Evolutionary conservation across 2,329 filamentous ascomycete species (phyloP), one percentile per base, ranked within the genome.

Genomic region (Zymoseptoria tritici): DNA sequence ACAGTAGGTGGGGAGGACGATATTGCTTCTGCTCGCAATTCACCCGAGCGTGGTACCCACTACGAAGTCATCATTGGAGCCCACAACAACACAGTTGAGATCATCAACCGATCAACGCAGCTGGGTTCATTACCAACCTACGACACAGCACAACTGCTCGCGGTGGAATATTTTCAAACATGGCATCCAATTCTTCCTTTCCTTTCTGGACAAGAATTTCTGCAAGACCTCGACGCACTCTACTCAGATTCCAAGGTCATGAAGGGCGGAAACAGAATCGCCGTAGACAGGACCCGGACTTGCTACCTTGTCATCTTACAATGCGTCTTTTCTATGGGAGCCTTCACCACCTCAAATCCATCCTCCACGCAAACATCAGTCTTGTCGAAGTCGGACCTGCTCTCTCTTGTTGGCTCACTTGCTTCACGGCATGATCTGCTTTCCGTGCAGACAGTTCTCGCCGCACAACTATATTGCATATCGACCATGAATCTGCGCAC

Each of bases 181-280:
- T 82, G 79, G 79, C 80, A 82, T 72, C 79, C 79, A 0, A 69
- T 82, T 11, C 79, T 81, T 59, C 80, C 80, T 0, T 81, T 82
- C 60, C 64, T 82, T 3, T 79, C 81, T 54, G 80, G 80, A 0
- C 80, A 78, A 0, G 76, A 76, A 1, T 80, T 81, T 54, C 64
- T 81, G 22, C 72, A 75, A 31, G 72, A 77, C 13, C 73, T 82
- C 64, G 74, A 80, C 49, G 64, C 66, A 9, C 70, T 80, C 49
- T 80, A 80, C n/a, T 54, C 57, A n/a, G 62, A 66, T 21, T 61
- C 61, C 3, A 56, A 55, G 46, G 61, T 56, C 4, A 26, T 64
- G 67, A 72, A 73, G 72, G 71, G n/a, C 63, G 68, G 4, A 36
- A 55, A 54, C 55, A 60, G 24, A 52, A 60, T 22, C 55, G 59